Evolutionary conservation across 768 basidiomycete genomes (phyloP).

Genomic region (Psilocybe cubensis): DNA sequence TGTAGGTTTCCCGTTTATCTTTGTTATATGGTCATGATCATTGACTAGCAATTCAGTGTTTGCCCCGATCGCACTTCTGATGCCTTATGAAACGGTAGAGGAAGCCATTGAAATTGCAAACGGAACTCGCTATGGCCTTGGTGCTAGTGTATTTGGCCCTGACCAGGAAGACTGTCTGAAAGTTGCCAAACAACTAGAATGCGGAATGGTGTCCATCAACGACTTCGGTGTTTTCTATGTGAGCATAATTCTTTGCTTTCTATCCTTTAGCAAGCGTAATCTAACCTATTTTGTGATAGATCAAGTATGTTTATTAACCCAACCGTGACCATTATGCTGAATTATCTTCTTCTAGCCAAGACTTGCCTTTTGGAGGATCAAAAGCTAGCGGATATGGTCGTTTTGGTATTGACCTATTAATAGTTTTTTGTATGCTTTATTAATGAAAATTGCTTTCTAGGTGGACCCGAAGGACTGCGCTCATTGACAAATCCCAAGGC

Average conservation of each 20-base stretch:
- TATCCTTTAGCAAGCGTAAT: constrained; percentile 6
- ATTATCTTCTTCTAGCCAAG: constrained; percentile 56
- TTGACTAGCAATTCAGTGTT: constrained; percentile 61
- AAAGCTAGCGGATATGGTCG: constrained; percentile 94
- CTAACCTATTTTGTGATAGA: constrained; percentile 36
- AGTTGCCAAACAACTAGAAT: constrained; percentile 82
- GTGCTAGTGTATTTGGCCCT: constrained; percentile 93
- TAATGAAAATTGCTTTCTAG: constrained; percentile 39
- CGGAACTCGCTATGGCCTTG: constrained; percentile 85
- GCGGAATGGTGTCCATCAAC: constrained; percentile 97
- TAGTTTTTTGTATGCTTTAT: constrained; percentile 4
- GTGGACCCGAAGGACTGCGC: constrained; percentile 92
- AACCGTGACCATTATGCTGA: constrained; percentile 14
- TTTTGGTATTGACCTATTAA: constrained; percentile 60
- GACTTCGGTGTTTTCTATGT: constrained; percentile 92
- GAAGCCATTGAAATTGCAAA: constrained; percentile 91
- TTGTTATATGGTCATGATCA: background rate
- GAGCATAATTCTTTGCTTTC: constrained; percentile 29
- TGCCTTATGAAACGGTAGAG: constrained; percentile 82
- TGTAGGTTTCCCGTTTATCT: constrained; percentile 47
- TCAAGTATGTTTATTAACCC: constrained; percentile 57
- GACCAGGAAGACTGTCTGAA: constrained; percentile 76
- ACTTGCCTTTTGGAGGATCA: constrained; percentile 92
- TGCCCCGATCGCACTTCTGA: constrained; percentile 87
- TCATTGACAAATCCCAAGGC: constrained; percentile 88